Base-by-base conservation (phyloP, 2,329 filamentous ascomycete species). In the Aspergillus pseudoviridinutans region DNA sequence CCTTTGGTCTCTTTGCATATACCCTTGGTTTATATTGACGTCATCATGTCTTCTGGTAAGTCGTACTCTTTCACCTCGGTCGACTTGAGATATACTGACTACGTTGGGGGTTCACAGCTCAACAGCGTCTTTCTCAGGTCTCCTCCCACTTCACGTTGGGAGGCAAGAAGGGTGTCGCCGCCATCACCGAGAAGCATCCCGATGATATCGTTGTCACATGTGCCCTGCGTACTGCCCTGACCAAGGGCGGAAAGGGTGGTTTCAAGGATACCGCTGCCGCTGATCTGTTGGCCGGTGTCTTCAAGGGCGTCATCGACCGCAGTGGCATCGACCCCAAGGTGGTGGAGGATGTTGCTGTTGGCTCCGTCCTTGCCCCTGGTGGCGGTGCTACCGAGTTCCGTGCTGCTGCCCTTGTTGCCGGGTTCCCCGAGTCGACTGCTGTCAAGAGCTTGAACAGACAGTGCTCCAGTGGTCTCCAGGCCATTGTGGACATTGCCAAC, bases 311-410 rank as follows among this genome's bases (percentile, higher is more conserved):
- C 63, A 82, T 97, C 71, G 82, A 89, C 57, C 90, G 91, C 68
- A 97, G 92, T 65, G 87, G 87, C 64, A 95, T 97, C 77, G 90
- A 97, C 78, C 92, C 94, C 24, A 80, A 80, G 41, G 82, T 94
- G 38, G 91, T 99, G 51, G 91, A 97, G 76, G 94, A 99, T 73
- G 88, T 99, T 64, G 89, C 89, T 53, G 92, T 97, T 58, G 94
- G 94, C 64, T 89, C 88, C 56, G 94, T 99, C 29, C 87, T 99
- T 51, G 87, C 93, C 20, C 93, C 93, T 35, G 94, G 94, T 61
- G 94, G 92, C 66, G 94, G 93, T 65, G 94, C 94, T 24, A 97
- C 94, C 50, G 94, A 97, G 80, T 97, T 96, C 87, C 89, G 94
- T 64, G 94, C 92, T 59, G 94, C 94, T 38, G 88, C 88, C 55